Base-by-base conservation (phyloP, 805 yeast species). In the Teunomyces cretensis region DNA sequence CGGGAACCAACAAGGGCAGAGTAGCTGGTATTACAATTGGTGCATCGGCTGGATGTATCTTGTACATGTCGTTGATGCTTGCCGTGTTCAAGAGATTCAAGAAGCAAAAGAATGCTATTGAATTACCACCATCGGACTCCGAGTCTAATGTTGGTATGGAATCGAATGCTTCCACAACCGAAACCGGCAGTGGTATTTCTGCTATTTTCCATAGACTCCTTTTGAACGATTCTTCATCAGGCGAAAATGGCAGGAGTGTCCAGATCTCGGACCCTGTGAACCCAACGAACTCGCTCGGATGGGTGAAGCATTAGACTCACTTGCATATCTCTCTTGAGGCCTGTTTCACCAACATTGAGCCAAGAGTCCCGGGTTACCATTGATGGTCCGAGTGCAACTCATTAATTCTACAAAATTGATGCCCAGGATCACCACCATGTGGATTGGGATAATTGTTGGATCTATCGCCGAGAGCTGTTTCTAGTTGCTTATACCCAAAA, bases 11-110 rank as follows among this genome's bases (percentile, higher is more conserved):
- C 44, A 64, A 65, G 44, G 72, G 68, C 38, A 75, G 75, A 49
- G 75, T 88, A 17, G 84, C 86, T 19, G 96, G 96, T 30, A 79
- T 90, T 43, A 83, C 92, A 11, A 75, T 88, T 33, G 97, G 97
- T 39, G 82, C 95, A 6, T 82, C 88, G 26, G 81, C 79, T 11
- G 97, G 97, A 44, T 84, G 88, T 38, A 69, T 78, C 6, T 68
- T 79, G 8, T 86, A 87, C 61, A 78, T 87, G 57, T 72, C 80
- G 0, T 66, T 79, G 15, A 76, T 89, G 72, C 69, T 81, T 44
- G 57, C 82, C 32, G 68, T 79, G 51, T 77, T 79, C 58, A 75
- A 77, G 58, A 68, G 70, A 52, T 80, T 71, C 64, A 75, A 75
- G 53, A 60, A 65, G 51, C 48, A 46, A 43, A 74, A 71, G 51